A percentile compares a stretch with the other conserved stretches of the same genome.
Conservation (phyloP, 768 basidiomycete genomes). For the Lentinula edodes region DNA sequence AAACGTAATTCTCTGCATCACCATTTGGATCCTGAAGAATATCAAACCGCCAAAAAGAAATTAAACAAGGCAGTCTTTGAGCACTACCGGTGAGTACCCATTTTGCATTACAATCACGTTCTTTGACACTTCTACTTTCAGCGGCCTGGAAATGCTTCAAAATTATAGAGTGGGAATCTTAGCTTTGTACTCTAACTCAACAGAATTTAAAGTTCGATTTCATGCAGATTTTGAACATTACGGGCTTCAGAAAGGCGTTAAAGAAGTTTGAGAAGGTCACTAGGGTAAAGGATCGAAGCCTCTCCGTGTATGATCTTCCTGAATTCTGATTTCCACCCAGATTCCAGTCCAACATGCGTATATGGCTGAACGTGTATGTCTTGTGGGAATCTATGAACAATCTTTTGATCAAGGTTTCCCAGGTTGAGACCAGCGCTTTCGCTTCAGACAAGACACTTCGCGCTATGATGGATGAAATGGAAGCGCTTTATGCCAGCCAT, state of each 20-base stretch:
- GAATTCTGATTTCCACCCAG: slow-evolving; percentile 24
- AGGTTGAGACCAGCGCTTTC: slow-evolving; percentile 69
- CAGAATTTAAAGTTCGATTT: background rate
- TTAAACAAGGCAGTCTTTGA: slow-evolving; percentile 81
- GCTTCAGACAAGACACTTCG: slow-evolving; percentile 56
- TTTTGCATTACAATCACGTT: background rate
- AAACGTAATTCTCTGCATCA: background rate
- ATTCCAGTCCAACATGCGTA: slow-evolving; percentile 71
- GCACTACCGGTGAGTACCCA: slow-evolving; percentile 62
- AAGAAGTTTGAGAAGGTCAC: slow-evolving; percentile 85
- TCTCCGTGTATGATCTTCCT: background rate
- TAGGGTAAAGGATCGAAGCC: slow-evolving; percentile 33
- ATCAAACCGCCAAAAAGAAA: slow-evolving; percentile 77
- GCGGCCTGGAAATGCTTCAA: slow-evolving; percentile 78
- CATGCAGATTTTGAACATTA: slow-evolving; percentile 72
- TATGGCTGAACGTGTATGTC: slow-evolving; percentile 66
- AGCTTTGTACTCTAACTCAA: background rate
- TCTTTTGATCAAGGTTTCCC: background rate
- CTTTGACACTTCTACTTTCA: slow-evolving; percentile 18
- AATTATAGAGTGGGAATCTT: slow-evolving; percentile 69
- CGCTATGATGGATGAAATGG: slow-evolving; percentile 68
- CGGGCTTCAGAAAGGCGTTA: slow-evolving; percentile 82
- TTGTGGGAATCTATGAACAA: background rate
- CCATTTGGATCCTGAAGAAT: slow-evolving; percentile 64
- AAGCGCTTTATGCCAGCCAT: slow-evolving; percentile 65